These are phyloP conservation scores for Friedmanniomyces simplex DNA, from an alignment of 495 filamentous ascomycete genomes.

Conservation along the genomic window DNA sequence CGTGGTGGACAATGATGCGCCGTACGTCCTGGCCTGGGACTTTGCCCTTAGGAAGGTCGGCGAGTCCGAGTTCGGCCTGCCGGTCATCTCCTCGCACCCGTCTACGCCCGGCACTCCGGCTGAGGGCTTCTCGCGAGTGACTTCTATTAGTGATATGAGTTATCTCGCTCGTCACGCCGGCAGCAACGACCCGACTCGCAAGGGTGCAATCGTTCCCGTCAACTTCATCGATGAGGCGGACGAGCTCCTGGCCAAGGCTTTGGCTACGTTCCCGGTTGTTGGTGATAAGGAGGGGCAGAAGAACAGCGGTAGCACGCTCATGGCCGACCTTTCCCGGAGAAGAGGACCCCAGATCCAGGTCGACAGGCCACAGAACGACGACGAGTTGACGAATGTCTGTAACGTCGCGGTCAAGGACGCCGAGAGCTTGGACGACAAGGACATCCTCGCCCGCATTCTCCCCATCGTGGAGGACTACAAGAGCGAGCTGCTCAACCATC, in stretches of 20 bases:
- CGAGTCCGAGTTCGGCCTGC: constrained; percentile 74
- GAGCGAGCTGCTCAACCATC: constrained; percentile 67
- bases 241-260: constrained; percentile 66
- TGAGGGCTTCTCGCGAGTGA: constrained; percentile 54
- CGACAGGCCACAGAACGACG: constrained; percentile 43
- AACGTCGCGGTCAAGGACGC: constrained; percentile 88
- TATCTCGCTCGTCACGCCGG: constrained; percentile 59
- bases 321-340: constrained; percentile 64
- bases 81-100: constrained; percentile 60
- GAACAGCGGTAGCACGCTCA: constrained; percentile 43
- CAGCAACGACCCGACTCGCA: constrained; percentile 65
- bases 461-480: constrained; percentile 70
- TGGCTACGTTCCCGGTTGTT: constrained; percentile 65
- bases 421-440: constrained; percentile 73
- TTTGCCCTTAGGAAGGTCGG: constrained; percentile 88
- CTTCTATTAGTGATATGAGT: constrained; percentile 93
- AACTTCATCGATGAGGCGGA: constrained; percentile 89
- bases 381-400: constrained; percentile 78
- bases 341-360: constrained; percentile 34
- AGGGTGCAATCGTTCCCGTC: constrained; percentile 89
- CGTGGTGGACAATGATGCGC: constrained; percentile 63
- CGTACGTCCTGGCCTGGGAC: constrained; percentile 85
- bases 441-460: constrained; percentile 65
- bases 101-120: constrained; percentile 78
- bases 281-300: constrained; percentile 9